phyloP scores from a whole-genome alignment of 75 land plant genomes.

The Picea sitchensis region DNA sequence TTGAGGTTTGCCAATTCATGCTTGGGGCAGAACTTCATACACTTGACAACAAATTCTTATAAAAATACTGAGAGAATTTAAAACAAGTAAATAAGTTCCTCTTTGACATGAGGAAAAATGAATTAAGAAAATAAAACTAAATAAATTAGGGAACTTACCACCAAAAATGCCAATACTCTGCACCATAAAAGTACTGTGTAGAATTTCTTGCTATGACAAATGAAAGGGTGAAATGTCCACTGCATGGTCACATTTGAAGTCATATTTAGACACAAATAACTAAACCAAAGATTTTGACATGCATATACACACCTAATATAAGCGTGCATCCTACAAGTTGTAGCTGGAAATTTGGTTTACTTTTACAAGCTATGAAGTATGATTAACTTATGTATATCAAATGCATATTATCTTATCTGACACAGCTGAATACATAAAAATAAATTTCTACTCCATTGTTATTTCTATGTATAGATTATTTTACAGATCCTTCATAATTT shows the following conservation, averaged over 20 bases:
- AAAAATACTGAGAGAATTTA: neutral
- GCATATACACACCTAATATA: too few species aligned
- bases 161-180: slow-evolving; percentile 82
- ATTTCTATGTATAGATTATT: neutral
- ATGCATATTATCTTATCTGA: neutral
- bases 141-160: slow-evolving; percentile 57
- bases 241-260: slow-evolving; percentile 24
- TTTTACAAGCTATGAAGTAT: neutral
- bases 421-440: neutral
- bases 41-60: neutral
- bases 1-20: neutral
- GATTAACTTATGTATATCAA: neutral
- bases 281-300: too few species aligned
- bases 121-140: neutral
- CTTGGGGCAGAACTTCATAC: neutral
- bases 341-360: neutral
- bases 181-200: slow-evolving; percentile 93
- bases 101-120: neutral
- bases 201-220: slow-evolving; percentile 81
- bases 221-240: slow-evolving; percentile 99
- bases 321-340: neutral
- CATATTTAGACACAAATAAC: slow-evolving; percentile 8
- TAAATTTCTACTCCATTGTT: neutral
- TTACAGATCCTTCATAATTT: neutral
- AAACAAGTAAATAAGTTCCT: neutral